Conservation (phyloP, 805 yeast species). For the Spathaspora sp. region DNA sequence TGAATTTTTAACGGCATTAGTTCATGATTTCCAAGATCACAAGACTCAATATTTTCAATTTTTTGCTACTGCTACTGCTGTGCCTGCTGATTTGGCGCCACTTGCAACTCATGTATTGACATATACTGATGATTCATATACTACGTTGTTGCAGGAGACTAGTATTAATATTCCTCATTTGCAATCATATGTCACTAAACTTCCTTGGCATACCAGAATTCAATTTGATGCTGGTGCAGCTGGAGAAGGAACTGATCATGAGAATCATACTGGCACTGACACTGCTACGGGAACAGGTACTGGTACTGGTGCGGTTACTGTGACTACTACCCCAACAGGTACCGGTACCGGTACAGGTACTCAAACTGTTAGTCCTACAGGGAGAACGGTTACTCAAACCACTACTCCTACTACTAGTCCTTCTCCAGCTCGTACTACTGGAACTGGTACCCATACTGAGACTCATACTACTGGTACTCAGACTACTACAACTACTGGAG, state of each 20-base stretch:
- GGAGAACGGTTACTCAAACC: not conserved
- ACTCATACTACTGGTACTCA: not conserved
- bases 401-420: conserved; percentile 8
- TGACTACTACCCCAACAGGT: not conserved
- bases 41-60: conserved; percentile 22
- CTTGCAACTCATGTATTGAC: conserved; percentile 27
- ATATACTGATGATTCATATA: conserved; percentile 34
- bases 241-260: not conserved
- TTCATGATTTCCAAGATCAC: conserved; percentile 27
- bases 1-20: conserved; percentile 34
- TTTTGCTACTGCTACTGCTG: conserved; percentile 20
- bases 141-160: conserved; percentile 29
- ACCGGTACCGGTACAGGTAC: not conserved
- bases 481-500: not conserved
- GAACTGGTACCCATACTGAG: not conserved
- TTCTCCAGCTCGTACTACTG: not conserved
- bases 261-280: too few relatives aligned
- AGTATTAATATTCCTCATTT: conserved; percentile 20
- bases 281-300: not conserved
- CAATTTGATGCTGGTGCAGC: conserved; percentile 12
- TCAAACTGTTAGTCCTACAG: not conserved
- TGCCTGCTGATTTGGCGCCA: conserved; percentile 24
- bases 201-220: conserved; percentile 36
- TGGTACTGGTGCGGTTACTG: not conserved
- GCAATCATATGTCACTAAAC: conserved; percentile 27